Evolutionary conservation across 2,329 filamentous ascomycete genomes (phyloP).

Genomic region (Pseudogymnoascus sp.): DNA sequence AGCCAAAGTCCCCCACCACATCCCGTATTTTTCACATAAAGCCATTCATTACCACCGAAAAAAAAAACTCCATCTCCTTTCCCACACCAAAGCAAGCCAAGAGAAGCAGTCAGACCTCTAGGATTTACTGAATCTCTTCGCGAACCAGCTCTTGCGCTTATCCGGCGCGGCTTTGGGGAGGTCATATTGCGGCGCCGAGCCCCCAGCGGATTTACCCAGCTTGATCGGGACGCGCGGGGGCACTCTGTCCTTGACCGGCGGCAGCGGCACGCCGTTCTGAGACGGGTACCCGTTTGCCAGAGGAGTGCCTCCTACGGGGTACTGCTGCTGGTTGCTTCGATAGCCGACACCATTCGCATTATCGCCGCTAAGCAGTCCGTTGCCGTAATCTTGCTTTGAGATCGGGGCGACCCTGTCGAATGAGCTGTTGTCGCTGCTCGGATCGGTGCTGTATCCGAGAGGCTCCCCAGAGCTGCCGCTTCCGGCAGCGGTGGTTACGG

Average conservation of each 20-base stretch:
- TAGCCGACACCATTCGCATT: too few species aligned
- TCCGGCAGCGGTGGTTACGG: conserved; percentile 69
- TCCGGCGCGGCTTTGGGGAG: conserved; percentile 34
- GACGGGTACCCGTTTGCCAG: conserved; percentile 19
- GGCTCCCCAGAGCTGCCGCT: conserved; percentile 68
- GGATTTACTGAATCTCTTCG: conserved; percentile 67
- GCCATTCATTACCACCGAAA: background rate
- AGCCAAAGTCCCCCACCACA: background rate
- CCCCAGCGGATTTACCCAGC: conserved; percentile 18
- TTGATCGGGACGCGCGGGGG: conserved; percentile 23
- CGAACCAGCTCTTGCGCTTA: conserved; percentile 88
- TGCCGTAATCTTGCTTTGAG: conserved; percentile 50
- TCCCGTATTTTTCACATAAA: background rate
- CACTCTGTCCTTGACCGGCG: conserved; percentile 19
- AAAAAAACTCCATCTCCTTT: conserved; percentile 2
- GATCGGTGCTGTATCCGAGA: conserved; percentile 76
- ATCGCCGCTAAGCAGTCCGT: too few species aligned
- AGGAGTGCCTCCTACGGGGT: conserved; percentile 10
- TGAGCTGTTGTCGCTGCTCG: conserved; percentile 84
- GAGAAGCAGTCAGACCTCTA: conserved; percentile 22
- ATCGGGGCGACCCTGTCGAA: conserved; percentile 64
- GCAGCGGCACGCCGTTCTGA: conserved; percentile 20
- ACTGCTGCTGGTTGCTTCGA: conserved; percentile 18
- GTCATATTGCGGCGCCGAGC: conserved; percentile 10
- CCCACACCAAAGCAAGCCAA: too few species aligned